phyloP scores from a whole-genome alignment of 768 basidiomycete species.

The Royoungia palumana region DNA sequence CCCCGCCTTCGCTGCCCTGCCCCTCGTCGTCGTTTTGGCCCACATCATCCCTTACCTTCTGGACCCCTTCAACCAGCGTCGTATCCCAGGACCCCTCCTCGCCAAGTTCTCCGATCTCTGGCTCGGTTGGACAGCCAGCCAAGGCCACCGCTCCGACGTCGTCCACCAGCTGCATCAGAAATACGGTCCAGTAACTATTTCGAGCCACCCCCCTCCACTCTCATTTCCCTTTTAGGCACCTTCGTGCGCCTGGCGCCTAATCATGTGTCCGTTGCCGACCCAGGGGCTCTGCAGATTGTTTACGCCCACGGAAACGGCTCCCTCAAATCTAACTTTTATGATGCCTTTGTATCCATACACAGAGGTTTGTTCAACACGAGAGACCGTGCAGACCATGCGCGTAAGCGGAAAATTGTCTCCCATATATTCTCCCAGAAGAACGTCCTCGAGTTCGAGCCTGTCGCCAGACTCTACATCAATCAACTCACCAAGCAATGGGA shows the following conservation, averaged over 20 bases:
- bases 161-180: conserved; percentile 72
- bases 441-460: conserved; percentile 83
- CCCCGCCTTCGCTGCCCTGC: conserved; percentile 10
- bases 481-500: conserved; percentile 75
- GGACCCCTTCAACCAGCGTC: conserved; percentile 58
- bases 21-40: conserved; percentile 16
- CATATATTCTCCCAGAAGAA: conserved; percentile 83
- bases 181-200: conserved; percentile 50
- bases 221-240: conserved; percentile 40
- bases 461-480: conserved; percentile 58
- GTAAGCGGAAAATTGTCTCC: conserved; percentile 89
- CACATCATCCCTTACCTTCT: conserved; percentile 49
- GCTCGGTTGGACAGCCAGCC: conserved; percentile 60
- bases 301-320: conserved; percentile 87
- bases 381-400: conserved; percentile 71
- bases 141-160: conserved; percentile 72
- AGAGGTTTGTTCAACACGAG: conserved; percentile 79
- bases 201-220: background rate
- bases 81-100: conserved; percentile 63
- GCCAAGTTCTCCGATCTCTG: conserved; percentile 73
- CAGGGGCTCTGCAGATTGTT: conserved; percentile 68
- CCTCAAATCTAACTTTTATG: conserved; percentile 75
- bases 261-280: conserved; percentile 74
- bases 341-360: conserved; percentile 72
- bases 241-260: conserved; percentile 73